Conservation (phyloP, 805 yeast genomes). For the Starmerella cellae region DNA sequence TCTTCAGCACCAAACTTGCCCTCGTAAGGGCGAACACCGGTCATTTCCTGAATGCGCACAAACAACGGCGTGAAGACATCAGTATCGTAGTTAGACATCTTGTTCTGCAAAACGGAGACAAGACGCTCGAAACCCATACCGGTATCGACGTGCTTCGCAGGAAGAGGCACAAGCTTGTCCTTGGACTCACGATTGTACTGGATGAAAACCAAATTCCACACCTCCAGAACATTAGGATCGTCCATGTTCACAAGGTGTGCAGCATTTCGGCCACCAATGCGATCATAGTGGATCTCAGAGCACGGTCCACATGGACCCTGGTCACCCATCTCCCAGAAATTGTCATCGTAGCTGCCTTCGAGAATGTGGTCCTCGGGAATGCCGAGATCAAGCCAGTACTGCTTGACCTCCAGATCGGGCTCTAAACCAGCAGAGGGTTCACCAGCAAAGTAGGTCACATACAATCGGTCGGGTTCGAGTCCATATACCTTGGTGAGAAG, state of each 20-base stretch:
- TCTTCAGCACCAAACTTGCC: conserved; percentile 94
- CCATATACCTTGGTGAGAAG: conserved; percentile 76
- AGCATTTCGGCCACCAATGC: conserved; percentile 98
- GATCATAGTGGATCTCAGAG: conserved; percentile 92
- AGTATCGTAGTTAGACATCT: conserved; percentile 88
- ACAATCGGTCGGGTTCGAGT: conserved; percentile 62
- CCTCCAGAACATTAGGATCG: conserved; percentile 94
- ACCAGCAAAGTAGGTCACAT: conserved; percentile 95
- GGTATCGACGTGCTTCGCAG: conserved; percentile 92
- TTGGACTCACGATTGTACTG: conserved; percentile 93
- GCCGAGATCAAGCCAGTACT: conserved; percentile 76
- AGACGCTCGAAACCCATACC: conserved; percentile 98
- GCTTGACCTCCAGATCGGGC: conserved; percentile 88
- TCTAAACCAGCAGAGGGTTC: conserved; percentile 68
- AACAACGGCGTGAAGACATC: conserved; percentile 91
- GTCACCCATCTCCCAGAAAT: conserved; percentile 99
- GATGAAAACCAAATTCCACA: conserved; percentile 96
- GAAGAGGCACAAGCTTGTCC: conserved; percentile 63
- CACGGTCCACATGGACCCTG: conserved; percentile 99
- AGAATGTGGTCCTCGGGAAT: conserved; percentile 83
- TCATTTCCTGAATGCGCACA: conserved; percentile 72
- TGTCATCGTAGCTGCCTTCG: conserved; percentile 82
- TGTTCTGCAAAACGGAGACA: conserved; percentile 86
- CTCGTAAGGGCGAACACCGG: conserved; percentile 80
- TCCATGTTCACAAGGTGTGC: conserved; percentile 81